Evolutionary conservation across 1,284 basidiomycete species (phyloP).

Genomic region (Spongispora temasekensis): DNA sequence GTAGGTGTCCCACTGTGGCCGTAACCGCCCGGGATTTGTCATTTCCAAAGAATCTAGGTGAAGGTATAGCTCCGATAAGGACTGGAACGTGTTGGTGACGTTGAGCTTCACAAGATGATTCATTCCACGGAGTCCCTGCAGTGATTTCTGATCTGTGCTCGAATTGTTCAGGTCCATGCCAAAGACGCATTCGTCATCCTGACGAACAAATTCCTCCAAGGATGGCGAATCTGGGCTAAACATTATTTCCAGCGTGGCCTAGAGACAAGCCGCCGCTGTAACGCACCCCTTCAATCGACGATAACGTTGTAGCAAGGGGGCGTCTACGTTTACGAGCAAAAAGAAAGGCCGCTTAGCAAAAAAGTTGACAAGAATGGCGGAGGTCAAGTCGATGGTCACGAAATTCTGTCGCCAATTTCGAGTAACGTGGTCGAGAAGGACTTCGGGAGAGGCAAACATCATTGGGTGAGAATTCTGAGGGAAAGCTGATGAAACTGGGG

Average conservation of each 20-base stretch:
- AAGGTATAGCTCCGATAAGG: constrained; percentile 54
- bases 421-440: constrained; percentile 79
- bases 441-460: constrained; percentile 53
- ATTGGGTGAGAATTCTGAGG: constrained; percentile 22
- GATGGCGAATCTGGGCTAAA: constrained; percentile 37
- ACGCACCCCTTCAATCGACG: constrained; percentile 52
- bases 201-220: constrained; percentile 67
- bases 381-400: constrained; percentile 78
- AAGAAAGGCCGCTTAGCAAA: constrained; percentile 93
- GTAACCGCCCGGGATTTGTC: constrained; percentile 68
- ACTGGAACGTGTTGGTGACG: constrained; percentile 71
- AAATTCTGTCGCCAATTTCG: constrained; percentile 79
- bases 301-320: constrained; percentile 70
- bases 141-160: not conserved
- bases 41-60: constrained; percentile 74
- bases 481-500: constrained; percentile 22
- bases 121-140: constrained; percentile 44
- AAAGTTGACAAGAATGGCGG: constrained; percentile 58
- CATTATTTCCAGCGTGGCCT: constrained; percentile 12
- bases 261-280: not conserved
- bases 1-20: constrained; percentile 93
- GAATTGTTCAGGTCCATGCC: constrained; percentile 34
- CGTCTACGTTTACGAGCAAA: constrained; percentile 84
- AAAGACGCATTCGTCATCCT: constrained; percentile 64
- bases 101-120: constrained; percentile 60